Conservation (phyloP, 306 rosid genomes). For the Prunus salicina region DNA sequence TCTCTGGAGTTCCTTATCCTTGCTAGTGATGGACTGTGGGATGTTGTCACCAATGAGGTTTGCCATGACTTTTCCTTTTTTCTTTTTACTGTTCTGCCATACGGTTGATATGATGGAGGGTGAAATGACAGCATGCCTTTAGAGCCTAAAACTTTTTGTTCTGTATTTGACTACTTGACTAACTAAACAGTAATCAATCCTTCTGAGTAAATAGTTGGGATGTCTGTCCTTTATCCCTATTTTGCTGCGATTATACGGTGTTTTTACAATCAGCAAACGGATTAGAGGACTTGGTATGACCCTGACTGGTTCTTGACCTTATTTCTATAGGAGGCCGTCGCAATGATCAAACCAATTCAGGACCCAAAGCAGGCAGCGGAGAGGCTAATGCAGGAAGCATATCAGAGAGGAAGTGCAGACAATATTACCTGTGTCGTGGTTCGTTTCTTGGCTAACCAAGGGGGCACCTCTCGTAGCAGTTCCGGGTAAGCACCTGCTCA, state of each 20-base stretch:
- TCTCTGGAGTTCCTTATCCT: slow-evolving; percentile 92
- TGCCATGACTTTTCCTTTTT: slow-evolving; percentile 11
- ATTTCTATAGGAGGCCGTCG: slow-evolving; percentile 76
- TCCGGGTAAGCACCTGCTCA: slow-evolving; percentile 32
- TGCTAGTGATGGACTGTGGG: slow-evolving; percentile 98
- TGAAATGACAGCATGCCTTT: not conserved
- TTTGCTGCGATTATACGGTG: not conserved
- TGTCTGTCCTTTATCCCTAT: not conserved
- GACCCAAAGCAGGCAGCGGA: slow-evolving; percentile 91
- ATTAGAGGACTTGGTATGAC: not conserved
- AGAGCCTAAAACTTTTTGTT: not conserved
- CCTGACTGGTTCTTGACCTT: not conserved
- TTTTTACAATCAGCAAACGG: not conserved
- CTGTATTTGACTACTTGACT: not conserved
- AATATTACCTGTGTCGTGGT: slow-evolving; percentile 89
- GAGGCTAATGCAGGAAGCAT: slow-evolving; percentile 84
- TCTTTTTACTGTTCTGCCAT: not conserved
- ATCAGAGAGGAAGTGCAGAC: slow-evolving; percentile 88
- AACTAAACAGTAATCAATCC: not conserved
- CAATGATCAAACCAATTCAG: slow-evolving; percentile 68
- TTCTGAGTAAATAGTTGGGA: not conserved
- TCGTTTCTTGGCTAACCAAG: slow-evolving; percentile 75
- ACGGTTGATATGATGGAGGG: not conserved
- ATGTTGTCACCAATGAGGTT: slow-evolving; percentile 96
- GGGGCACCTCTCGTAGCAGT: slow-evolving; percentile 42